phyloP scores from a whole-genome alignment of 2,329 filamentous ascomycete genomes.

The Fusarium buharicum region DNA sequence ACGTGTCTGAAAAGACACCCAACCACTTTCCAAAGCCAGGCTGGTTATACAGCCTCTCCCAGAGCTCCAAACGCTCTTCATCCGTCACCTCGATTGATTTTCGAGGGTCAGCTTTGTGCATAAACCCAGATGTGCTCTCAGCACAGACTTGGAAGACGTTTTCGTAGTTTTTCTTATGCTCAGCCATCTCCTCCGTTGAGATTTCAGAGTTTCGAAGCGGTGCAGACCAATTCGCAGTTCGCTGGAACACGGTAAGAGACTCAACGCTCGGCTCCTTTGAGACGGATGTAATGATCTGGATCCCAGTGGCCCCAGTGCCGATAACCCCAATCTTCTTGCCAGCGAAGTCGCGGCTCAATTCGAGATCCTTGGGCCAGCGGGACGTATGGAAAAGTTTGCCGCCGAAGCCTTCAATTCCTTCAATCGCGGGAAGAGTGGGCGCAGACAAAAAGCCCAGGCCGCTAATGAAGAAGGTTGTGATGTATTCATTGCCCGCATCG shows the following conservation, averaged over 20 bases:
- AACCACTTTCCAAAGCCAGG: slow-evolving; percentile 35
- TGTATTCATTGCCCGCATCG: not conserved
- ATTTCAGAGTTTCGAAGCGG: slow-evolving; percentile 39
- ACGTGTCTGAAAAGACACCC: slow-evolving; percentile 31
- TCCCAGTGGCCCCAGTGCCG: slow-evolving; percentile 34
- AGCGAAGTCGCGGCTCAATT: slow-evolving; percentile 1
- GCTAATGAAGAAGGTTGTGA: slow-evolving; percentile 26
- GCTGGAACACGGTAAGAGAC: slow-evolving; percentile 48
- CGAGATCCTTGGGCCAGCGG: slow-evolving; percentile 25
- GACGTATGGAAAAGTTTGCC: slow-evolving; percentile 31
- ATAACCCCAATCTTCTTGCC: slow-evolving; percentile 30
- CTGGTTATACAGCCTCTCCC: slow-evolving; percentile 25
- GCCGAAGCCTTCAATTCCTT: slow-evolving; percentile 23
- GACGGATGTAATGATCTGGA: slow-evolving; percentile 29
- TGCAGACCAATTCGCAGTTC: slow-evolving; percentile 43
- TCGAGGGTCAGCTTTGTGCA: slow-evolving; percentile 31
- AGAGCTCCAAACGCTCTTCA: slow-evolving; percentile 15
- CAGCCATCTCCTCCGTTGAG: slow-evolving; percentile 13
- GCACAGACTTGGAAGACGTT: slow-evolving; percentile 22
- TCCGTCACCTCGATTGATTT: slow-evolving; percentile 21
- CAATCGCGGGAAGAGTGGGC: slow-evolving; percentile 19
- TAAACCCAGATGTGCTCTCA: slow-evolving; percentile 20
- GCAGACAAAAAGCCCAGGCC: slow-evolving; percentile 32
- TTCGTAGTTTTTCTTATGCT: slow-evolving; percentile 28
- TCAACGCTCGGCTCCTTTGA: slow-evolving; percentile 45